Evolutionary conservation across 495 filamentous ascomycete genomes (phyloP), one percentile per base, ranked within the genome.

Genomic region (Elasticomyces elasticus): DNA sequence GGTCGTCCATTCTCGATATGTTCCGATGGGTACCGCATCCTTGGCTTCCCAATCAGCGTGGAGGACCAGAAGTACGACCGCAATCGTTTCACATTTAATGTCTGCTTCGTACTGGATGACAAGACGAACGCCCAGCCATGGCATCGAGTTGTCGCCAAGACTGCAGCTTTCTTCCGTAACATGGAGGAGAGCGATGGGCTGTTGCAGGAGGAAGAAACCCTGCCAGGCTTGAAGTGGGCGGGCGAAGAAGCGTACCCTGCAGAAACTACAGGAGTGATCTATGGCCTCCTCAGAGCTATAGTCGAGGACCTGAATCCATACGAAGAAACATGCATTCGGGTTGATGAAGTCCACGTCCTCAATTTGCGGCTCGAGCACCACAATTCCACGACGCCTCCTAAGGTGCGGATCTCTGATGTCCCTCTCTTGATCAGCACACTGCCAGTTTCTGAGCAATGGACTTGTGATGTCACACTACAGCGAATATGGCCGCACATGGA

Each of bases 51-150:
- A 0, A 84, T 97, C 31, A 89, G 86, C 67, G 87, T 96, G 68
- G 79, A 59, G 19, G 64, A 68, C 23, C 48, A 58, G 26, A 61
- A 61, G 27, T 74, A 98, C 66, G 77, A 84, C 51, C 85, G 92
- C 49, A 98, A 97, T 70, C 86, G 95, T 66, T 96, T 94, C 71
- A 94, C 95, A 64, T 98, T 97, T 79, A 97, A 96, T 66, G 95
- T 97, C 61, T 86, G 86, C 45, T 66, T 97, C 20, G 87, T 98
- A 15, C 73, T 98, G 37, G 79, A 81, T 43, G 84, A 84, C 53
- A 80, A 84, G 62, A 74, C 72, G 5, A 82, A 86, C n/a, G 54
- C 79, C 78, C 56, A 75, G 74, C 58, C 76, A 71, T 89, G 67
- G 83, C 81, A 48, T 28, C 24, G 13, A 54, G 86, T 97, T 35